A percentile compares a stretch with the other conserved stretches of the same genome.
Evolutionary conservation across 2,329 filamentous ascomycete species (phyloP).

Genomic region (Colletotrichum acutatum): DNA sequence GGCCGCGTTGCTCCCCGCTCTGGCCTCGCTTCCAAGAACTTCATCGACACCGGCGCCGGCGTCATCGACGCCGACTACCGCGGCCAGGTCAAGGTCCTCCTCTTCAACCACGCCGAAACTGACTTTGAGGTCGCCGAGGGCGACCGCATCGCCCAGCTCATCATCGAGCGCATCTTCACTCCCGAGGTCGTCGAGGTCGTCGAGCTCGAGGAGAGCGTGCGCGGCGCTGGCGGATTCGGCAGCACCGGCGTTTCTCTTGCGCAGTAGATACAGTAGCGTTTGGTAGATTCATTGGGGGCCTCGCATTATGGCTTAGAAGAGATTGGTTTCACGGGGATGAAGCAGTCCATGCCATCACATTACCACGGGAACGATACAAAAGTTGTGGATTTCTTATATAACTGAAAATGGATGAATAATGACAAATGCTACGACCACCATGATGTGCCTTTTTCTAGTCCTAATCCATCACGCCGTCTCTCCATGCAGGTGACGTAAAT

Average conservation of each 20-base stretch:
- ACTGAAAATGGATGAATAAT: constrained; percentile 26
- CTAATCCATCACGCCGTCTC: constrained; percentile 2
- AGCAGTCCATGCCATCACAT: not conserved
- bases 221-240: constrained; percentile 91
- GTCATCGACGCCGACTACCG: constrained; percentile 99
- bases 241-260: constrained; percentile 73
- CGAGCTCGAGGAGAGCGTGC: constrained; percentile 88
- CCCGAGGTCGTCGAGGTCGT: constrained; percentile 91
- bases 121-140: constrained; percentile 87
- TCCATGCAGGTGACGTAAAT: constrained; percentile 10
- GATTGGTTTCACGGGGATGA: too few relatives aligned
- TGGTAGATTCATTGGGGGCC: not conserved
- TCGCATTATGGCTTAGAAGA: too few relatives aligned
- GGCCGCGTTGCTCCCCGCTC: constrained; percentile 90
- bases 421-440: constrained; percentile 25
- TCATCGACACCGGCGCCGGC: constrained; percentile 94
- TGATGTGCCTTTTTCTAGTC: constrained; percentile 26
- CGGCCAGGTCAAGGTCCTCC: constrained; percentile 90
- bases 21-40: constrained; percentile 92
- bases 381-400: not conserved
- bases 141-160: constrained; percentile 92
- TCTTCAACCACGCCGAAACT: constrained; percentile 89
- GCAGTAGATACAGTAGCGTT: constrained; percentile 1
- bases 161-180: constrained; percentile 94
- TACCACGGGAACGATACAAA: not conserved